These are phyloP conservation scores for Albugo candida DNA, from an alignment of 352 stramenopile genomes.

Conservation along the genomic window DNA sequence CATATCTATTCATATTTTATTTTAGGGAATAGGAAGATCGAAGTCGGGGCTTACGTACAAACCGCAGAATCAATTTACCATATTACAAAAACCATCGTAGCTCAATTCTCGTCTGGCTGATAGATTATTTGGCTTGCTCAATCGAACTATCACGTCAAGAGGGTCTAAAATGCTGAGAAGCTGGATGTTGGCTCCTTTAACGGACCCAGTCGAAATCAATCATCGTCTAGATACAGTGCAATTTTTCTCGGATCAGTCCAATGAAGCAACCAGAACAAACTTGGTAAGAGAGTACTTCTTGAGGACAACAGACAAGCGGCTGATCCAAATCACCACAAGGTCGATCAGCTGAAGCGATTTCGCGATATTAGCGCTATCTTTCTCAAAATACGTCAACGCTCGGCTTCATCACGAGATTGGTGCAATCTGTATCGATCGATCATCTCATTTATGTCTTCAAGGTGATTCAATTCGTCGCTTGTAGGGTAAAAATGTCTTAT, in stretches of 20 bases:
- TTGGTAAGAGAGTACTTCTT: constrained; percentile 20
- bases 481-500: too few species aligned
- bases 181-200: constrained; percentile 65
- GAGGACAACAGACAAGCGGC: neutral
- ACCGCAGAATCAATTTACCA: neutral
- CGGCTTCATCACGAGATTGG: constrained; percentile 2
- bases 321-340: constrained; percentile 9
- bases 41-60: constrained; percentile 14
- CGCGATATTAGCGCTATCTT: constrained; percentile 24
- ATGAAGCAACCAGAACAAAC: constrained; percentile 32
- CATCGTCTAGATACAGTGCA: constrained; percentile 31
- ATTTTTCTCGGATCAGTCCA: constrained; percentile 29
- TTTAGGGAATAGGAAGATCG: constrained; percentile 19
- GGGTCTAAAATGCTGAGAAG: constrained; percentile 32
- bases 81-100: neutral
- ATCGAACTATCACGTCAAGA: constrained; percentile 54
- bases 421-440: neutral
- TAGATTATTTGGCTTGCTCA: constrained; percentile 62
- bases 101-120: neutral
- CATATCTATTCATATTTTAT: neutral
- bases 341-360: constrained; percentile 36
- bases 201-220: constrained; percentile 21
- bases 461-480: too few species aligned
- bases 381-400: constrained; percentile 5
- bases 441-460: neutral